Evolutionary conservation across 2,329 filamentous ascomycete species (phyloP).

Genomic region (Apiospora sp.): DNA sequence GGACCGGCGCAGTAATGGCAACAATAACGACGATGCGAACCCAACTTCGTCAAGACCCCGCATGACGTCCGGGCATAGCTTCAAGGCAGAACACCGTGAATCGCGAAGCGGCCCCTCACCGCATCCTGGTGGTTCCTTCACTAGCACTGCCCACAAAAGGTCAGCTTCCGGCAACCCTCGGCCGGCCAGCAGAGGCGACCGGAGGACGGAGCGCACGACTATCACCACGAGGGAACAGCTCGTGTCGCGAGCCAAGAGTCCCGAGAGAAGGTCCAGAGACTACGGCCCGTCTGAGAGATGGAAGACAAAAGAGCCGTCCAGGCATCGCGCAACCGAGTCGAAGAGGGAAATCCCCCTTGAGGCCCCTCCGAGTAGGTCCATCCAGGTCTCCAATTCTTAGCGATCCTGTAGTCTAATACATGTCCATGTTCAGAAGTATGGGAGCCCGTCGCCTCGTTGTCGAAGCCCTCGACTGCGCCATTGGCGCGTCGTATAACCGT

Average conservation of each 20-base stretch:
- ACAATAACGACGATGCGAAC: conserved; percentile 39
- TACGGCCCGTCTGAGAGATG: conserved; percentile 42
- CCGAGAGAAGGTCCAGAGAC: conserved; percentile 53
- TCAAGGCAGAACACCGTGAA: conserved; percentile 24
- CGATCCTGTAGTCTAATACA: conserved; percentile 35
- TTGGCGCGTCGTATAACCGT: conserved; percentile 59
- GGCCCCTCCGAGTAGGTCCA: conserved; percentile 55
- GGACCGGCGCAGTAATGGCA: conserved; percentile 53
- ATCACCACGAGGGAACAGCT: conserved; percentile 71
- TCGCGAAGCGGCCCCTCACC: conserved; percentile 22
- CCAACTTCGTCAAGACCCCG: conserved; percentile 40
- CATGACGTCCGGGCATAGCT: conserved; percentile 34
- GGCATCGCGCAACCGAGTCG: conserved; percentile 54
- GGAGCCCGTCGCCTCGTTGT: conserved; percentile 80
- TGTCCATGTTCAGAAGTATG: conserved; percentile 59
- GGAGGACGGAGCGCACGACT: conserved; percentile 64
- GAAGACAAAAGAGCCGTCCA: conserved; percentile 49
- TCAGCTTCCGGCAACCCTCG: conserved; percentile 65
- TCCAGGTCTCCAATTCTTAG: conserved; percentile 6
- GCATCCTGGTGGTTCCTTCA: conserved; percentile 39
- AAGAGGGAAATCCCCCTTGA: conserved; percentile 57
- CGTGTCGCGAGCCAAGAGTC: conserved; percentile 66
- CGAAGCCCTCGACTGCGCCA: conserved; percentile 68
- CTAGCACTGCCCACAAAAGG: conserved; percentile 60
- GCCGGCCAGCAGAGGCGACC: conserved; percentile 56